A percentile compares a stretch with the other conserved stretches of the same genome.
phyloP scores from a whole-genome alignment of 1,284 basidiomycete genomes.

The Tylopilus orsonianus region DNA sequence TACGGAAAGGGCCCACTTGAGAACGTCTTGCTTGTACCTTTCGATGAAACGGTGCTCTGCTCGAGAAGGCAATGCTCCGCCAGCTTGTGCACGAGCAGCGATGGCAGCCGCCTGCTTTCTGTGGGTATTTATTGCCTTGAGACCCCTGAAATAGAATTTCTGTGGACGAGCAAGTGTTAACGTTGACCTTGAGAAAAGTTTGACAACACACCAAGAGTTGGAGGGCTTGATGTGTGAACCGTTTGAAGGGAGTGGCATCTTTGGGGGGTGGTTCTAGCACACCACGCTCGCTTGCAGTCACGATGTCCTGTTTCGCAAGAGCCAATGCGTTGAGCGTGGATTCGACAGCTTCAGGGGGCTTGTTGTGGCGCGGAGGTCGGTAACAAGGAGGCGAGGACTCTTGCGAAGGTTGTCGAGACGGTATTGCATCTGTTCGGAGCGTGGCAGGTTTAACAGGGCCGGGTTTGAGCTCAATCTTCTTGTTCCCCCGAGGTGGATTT shows the following conservation, averaged over 20 bases:
- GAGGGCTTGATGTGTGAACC: conserved; percentile 62
- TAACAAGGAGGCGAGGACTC: conserved; percentile 19
- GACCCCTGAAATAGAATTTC: conserved; percentile 79
- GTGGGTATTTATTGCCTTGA: conserved; percentile 67
- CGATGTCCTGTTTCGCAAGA: conserved; percentile 59
- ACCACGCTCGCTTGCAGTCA: conserved; percentile 64
- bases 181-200: not conserved
- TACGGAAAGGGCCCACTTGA: conserved; percentile 49
- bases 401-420: conserved; percentile 10
- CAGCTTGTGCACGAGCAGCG: conserved; percentile 50
- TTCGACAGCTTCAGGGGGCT: conserved; percentile 26
- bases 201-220: conserved; percentile 60
- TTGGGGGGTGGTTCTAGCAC: conserved; percentile 64
- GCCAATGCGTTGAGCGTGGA: conserved; percentile 38
- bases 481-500: conserved; percentile 46
- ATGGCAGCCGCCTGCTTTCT: conserved; percentile 55
- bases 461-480: conserved; percentile 62
- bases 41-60: conserved; percentile 66
- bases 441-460: conserved; percentile 55
- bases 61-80: conserved; percentile 58
- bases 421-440: conserved; percentile 18
- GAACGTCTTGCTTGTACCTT: conserved; percentile 60
- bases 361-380: conserved; percentile 30
- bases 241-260: conserved; percentile 53
- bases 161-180: conserved; percentile 27